Evolutionary conservation across 345 rosid species (phyloP), one percentile per base, ranked within the genome.

Genomic region (Erodium maritimum): DNA sequence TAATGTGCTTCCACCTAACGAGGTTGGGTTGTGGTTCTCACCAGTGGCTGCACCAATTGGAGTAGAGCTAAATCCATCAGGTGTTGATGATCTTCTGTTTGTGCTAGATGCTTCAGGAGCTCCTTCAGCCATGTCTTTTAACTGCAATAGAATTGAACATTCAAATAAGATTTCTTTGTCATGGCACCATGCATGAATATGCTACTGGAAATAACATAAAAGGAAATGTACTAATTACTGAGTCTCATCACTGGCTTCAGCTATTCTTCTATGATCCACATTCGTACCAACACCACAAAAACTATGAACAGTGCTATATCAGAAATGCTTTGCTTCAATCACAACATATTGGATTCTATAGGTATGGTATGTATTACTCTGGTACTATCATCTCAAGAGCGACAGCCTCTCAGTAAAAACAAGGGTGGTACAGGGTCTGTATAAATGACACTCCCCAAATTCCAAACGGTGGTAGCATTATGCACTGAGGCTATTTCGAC

Each of bases 101-200:
- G 46, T 12, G 10, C 46, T 24, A 55, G 63, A 59, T 48, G 62
- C 60, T 45, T 68, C 64, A 5, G 73, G 65, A 20, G 64, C 65
- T 57, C 62, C 66, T 63, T 69, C 77, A 37, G 65, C 65, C 60
- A 63, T 45, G 23, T 70, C 73, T 57, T 61, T 72, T 67, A 80
- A 65, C 81, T 80, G 69, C 60, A 55, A 71, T n/a, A 66, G 21
- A 53, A 60, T 51, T 52, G 52, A 58, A 58, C 68, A 50, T 12
- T 11, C 53, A 50, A 17, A 52, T 12, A 7, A 13, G 0, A 17
- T 19, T 14, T 23, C 22, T 48, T 18, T 45, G 50, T 8, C n/a
- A 55, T 2, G 57, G 21, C 59, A 54, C 24, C 19, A 11, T 20
- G 48, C 19, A 21, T 14, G 19, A 0, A 50, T 33, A 50, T 37